Conservation (phyloP, 2,329 filamentous ascomycete species). For the Phaeosphaeria sp. region DNA sequence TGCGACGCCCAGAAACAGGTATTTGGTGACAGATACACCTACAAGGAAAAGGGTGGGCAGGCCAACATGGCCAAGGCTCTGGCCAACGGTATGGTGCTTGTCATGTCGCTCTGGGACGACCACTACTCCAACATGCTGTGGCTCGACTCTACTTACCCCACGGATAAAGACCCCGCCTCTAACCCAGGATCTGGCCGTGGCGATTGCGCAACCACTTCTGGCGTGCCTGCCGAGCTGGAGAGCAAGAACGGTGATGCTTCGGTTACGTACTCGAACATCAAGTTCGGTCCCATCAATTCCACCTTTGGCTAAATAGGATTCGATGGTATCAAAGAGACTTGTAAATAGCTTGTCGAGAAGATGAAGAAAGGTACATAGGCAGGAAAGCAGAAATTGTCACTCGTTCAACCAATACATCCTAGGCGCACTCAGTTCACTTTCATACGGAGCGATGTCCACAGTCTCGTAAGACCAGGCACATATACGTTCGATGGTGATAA, state of each 20-base stretch:
- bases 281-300: slow-evolving; percentile 38
- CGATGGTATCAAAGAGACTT: not conserved
- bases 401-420: not conserved
- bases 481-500: too few relatives aligned
- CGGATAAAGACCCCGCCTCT: slow-evolving; percentile 35
- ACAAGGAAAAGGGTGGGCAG: slow-evolving; percentile 63
- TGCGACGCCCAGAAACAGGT: slow-evolving; percentile 37
- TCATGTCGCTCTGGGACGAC: slow-evolving; percentile 69
- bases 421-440: too few relatives aligned
- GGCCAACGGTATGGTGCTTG: slow-evolving; percentile 65
- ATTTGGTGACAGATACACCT: slow-evolving; percentile 52
- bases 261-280: slow-evolving; percentile 38
- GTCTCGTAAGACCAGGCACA: too few relatives aligned
- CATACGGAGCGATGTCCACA: too few relatives aligned
- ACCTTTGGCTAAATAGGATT: slow-evolving; percentile 24
- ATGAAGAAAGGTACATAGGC: not conserved
- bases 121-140: slow-evolving; percentile 73
- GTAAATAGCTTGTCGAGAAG: not conserved
- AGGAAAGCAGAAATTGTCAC: not conserved
- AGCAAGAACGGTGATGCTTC: slow-evolving; percentile 23
- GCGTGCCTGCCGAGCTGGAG: slow-evolving; percentile 40
- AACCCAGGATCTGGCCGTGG: slow-evolving; percentile 42
- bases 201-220: slow-evolving; percentile 30
- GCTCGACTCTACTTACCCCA: slow-evolving; percentile 71
- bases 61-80: slow-evolving; percentile 62